These are phyloP conservation scores for Nakaseomyces uthaithaninus DNA, from an alignment of 1,139 yeast species.

Conservation along the genomic window DNA sequence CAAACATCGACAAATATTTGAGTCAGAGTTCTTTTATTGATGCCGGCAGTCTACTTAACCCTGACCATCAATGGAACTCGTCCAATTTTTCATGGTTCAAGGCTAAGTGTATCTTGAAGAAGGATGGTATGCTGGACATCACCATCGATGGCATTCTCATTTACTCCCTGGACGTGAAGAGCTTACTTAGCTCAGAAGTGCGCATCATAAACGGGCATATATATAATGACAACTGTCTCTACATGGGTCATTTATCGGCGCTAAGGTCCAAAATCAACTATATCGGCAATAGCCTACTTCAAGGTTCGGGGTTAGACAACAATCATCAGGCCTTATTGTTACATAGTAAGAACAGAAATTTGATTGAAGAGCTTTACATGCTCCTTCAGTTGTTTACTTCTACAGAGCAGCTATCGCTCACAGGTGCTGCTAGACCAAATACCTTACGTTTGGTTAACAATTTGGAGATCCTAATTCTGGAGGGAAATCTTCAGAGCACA, in stretches of 20 bases:
- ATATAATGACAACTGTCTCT: conserved; percentile 50
- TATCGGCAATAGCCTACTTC: not conserved
- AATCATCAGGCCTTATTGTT: conserved; percentile 4
- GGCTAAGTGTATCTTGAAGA: conserved; percentile 64
- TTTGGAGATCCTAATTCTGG: conserved; percentile 53
- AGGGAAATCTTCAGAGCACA: conserved; percentile 43
- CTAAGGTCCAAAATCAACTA: conserved; percentile 33
- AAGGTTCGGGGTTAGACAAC: conserved; percentile 1
- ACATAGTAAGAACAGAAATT: conserved; percentile 2
- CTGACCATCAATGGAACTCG: conserved; percentile 7
- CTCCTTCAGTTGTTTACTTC: conserved; percentile 54
- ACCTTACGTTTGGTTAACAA: conserved; percentile 44
- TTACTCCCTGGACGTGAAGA: conserved; percentile 52
- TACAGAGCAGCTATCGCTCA: conserved; percentile 39
- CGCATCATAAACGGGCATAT: conserved; percentile 62
- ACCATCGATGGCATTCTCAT: conserved; percentile 59
- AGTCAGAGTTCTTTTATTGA: conserved; percentile 10
- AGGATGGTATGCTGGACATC: conserved; percentile 58
- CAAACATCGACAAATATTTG: conserved; percentile 3
- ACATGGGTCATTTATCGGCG: conserved; percentile 48
- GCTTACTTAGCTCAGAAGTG: conserved; percentile 56
- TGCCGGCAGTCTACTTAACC: conserved; percentile 10
- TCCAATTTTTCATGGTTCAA: conserved; percentile 54
- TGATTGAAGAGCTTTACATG: conserved; percentile 2
- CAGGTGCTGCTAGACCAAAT: conserved; percentile 26